These are phyloP conservation scores for Beta vulgaris DNA, from an alignment of 148 eudicot genomes.

Conservation along the genomic window DNA sequence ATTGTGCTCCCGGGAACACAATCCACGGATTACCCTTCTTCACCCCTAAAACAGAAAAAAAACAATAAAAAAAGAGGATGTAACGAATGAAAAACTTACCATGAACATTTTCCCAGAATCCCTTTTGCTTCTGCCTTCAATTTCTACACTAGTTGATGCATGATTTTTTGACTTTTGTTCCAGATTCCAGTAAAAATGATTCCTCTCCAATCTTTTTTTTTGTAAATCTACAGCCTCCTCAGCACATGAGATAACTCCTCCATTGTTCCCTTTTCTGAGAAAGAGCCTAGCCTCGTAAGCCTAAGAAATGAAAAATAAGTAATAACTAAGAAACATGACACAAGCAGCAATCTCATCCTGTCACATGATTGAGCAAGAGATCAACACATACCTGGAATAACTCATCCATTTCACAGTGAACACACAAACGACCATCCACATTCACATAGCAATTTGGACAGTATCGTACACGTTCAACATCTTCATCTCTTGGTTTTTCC, in stretches of 20 bases:
- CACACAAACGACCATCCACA: slow-evolving; percentile 70
- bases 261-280: slow-evolving; percentile 61
- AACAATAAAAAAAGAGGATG: too few species aligned
- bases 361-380: slow-evolving; percentile 1
- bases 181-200: slow-evolving; percentile 57
- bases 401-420: slow-evolving; percentile 85
- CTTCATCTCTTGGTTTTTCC: slow-evolving; percentile 79
- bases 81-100: slow-evolving; percentile 37
- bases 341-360: not conserved
- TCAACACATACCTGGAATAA: slow-evolving; percentile 60
- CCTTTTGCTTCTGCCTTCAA: slow-evolving; percentile 61
- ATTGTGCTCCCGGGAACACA: too few species aligned
- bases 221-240: slow-evolving; percentile 78
- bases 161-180: slow-evolving; percentile 44
- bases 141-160: slow-evolving; percentile 31
- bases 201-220: slow-evolving; percentile 54
- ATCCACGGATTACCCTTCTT: too few species aligned
- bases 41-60: too few species aligned
- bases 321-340: slow-evolving; percentile 1
- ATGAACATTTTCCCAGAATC: slow-evolving; percentile 57
- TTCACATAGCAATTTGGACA: slow-evolving; percentile 68
- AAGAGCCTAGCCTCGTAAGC: slow-evolving; percentile 95
- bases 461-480: slow-evolving; percentile 71
- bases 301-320: slow-evolving; percentile 30
- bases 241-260: slow-evolving; percentile 59